phyloP scores from a whole-genome alignment of 1,284 basidiomycete species.

The Cutaneotrichosporon cavernicola region DNA sequence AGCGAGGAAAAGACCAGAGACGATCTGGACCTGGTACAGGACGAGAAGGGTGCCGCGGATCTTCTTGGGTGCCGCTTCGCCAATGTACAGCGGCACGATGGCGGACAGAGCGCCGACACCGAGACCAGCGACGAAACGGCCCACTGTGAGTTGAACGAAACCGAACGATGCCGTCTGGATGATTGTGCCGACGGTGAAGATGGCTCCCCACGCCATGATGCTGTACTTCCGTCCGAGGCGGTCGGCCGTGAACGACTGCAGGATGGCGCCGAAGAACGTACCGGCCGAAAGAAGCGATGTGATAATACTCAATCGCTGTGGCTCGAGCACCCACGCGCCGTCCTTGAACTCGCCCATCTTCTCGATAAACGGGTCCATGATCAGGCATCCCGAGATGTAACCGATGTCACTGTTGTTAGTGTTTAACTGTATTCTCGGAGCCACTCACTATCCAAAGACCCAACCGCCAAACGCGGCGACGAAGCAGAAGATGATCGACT shows the following conservation, averaged over 20 bases:
- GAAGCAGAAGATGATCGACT: constrained; percentile 18
- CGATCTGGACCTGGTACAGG: constrained; percentile 73
- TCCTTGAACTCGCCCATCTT: constrained; percentile 62
- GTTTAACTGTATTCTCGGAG: neutral
- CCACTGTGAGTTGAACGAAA: constrained; percentile 67
- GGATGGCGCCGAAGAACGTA: constrained; percentile 25
- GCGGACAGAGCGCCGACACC: constrained; percentile 77
- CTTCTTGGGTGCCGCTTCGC: constrained; percentile 73
- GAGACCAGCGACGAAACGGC: constrained; percentile 47
- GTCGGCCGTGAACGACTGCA: constrained; percentile 66
- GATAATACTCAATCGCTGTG: constrained; percentile 58
- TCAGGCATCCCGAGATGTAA: constrained; percentile 57
- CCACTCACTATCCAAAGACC: constrained; percentile 36
- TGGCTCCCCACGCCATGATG: constrained; percentile 71
- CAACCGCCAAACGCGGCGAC: constrained; percentile 28
- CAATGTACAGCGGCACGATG: constrained; percentile 76
- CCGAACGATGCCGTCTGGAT: constrained; percentile 70
- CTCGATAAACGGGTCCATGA: constrained; percentile 62
- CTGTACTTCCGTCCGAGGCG: constrained; percentile 68
- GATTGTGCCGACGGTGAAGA: constrained; percentile 65
- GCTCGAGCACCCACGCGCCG: constrained; percentile 61
- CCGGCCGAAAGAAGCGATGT: constrained; percentile 24
- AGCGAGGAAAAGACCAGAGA: constrained; percentile 63
- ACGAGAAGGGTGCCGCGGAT: constrained; percentile 71
- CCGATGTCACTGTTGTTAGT: constrained; percentile 26